Evolutionary conservation across 2,329 filamentous ascomycete genomes (phyloP), one percentile per base, ranked within the genome.

Genomic region (Xylariaceae sp.): DNA sequence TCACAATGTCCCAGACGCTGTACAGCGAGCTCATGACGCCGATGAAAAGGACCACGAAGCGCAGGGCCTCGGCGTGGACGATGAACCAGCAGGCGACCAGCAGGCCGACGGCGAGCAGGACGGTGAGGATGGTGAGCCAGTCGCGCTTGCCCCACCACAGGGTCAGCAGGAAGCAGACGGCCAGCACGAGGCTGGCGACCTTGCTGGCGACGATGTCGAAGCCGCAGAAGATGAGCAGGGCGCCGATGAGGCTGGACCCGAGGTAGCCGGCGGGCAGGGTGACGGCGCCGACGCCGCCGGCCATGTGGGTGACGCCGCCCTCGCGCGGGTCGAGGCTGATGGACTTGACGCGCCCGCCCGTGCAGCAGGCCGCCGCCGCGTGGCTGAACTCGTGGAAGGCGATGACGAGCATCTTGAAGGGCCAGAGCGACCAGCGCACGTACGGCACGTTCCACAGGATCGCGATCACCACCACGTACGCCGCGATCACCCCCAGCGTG

Each of bases 341-440:
- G 24, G 76, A 81, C 52, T 85, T 76, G 44, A 89, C 83, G 35
- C 65, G 68, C 4, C 83, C 83, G 35, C 83, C 83, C 0, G 83
- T 89, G 39, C 77, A 72, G 42, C 80, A 72, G 24, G 81, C 80
- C 1, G 77, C 77, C 47, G 86, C 73, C 31, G 83, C 83, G 58
- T 89, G 83, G 10, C 80, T 76, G 51, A 88, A 79, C 46, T 89
- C 83, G 60, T 89, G 83, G 57, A 88, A 89, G 23, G 83, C 83
- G 43, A 89, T 88, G 32, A 85, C 81, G 14, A 89, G 70, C 83
- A 88, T 87, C 78, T 89, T 89, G 65, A 89, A 88, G 4, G 83
- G 83, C 83, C 83, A 89, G 22, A 89, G 61, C 1, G 80, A 68
- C 68, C 76, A 81, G 36, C 75, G 70, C n/a, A 89, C 60, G 56